Percentiles rank a stretch among this genome's conserved stretches.
Conservation (phyloP, 2,329 filamentous ascomycete species). For the Claviceps citrina region DNA sequence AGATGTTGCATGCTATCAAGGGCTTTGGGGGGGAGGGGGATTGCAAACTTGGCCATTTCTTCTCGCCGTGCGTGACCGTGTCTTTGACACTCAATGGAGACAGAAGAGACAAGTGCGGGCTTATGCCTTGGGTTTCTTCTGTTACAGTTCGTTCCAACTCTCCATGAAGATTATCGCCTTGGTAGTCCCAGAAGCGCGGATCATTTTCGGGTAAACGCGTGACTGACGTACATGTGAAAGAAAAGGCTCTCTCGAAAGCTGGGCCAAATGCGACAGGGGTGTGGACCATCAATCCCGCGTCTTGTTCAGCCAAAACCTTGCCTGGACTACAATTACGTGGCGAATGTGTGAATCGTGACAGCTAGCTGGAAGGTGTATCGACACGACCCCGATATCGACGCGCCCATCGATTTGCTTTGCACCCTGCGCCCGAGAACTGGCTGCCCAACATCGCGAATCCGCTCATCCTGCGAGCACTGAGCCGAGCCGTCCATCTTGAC, state of each 20-base stretch:
- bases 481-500: not conserved
- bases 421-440: no score
- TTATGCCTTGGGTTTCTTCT: no score
- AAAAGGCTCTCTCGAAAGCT: no score
- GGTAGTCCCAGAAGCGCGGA: not conserved
- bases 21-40: no score
- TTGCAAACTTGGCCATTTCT: conserved; percentile 2
- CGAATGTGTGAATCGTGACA: not conserved
- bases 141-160: no score
- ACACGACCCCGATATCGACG: not conserved
- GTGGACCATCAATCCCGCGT: conserved; percentile 4
- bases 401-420: not conserved
- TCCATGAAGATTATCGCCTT: no score
- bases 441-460: no score
- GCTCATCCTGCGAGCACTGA: no score
- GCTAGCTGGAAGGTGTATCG: not conserved
- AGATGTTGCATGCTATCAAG: no score
- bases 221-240: conserved; percentile 2
- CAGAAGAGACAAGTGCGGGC: not conserved
- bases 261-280: no score
- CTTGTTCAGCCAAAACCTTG: conserved; percentile 5
- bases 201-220: conserved; percentile 3
- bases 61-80: not conserved
- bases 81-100: not conserved
- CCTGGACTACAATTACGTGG: not conserved